phyloP scores from a whole-genome alignment of 768 basidiomycete genomes.

The Boletus rubescentipes region DNA sequence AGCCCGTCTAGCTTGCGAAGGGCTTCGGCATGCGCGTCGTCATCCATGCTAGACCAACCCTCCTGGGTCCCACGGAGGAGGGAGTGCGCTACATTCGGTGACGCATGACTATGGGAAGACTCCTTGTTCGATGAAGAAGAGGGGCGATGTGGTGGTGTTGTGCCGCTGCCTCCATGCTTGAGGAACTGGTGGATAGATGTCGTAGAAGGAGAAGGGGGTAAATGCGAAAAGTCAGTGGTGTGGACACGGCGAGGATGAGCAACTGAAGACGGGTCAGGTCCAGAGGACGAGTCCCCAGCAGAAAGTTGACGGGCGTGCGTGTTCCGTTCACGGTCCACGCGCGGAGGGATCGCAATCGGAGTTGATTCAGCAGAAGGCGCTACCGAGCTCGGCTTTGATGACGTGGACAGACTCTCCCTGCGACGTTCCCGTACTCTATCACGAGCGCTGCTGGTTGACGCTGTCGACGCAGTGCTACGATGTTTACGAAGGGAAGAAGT shows the following conservation, averaged over 20 bases:
- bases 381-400: slow-evolving; percentile 31
- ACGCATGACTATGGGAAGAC: slow-evolving; percentile 41
- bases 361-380: slow-evolving; percentile 17
- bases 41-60: slow-evolving; percentile 86
- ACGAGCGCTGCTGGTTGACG: slow-evolving; percentile 38
- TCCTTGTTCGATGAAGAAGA: slow-evolving; percentile 42
- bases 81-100: slow-evolving; percentile 77
- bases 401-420: slow-evolving; percentile 47
- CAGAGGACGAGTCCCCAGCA: slow-evolving; percentile 65
- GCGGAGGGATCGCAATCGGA: slow-evolving; percentile 24
- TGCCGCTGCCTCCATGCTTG: slow-evolving; percentile 48
- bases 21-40: slow-evolving; percentile 87
- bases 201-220: slow-evolving; percentile 90
- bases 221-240: slow-evolving; percentile 80
- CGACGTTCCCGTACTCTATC: slow-evolving; percentile 53
- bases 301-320: slow-evolving; percentile 68
- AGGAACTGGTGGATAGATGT: slow-evolving; percentile 85
- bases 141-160: slow-evolving; percentile 35
- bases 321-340: slow-evolving; percentile 32
- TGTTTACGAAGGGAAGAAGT: slow-evolving; percentile 56
- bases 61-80: slow-evolving; percentile 84
- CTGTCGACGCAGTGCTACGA: slow-evolving; percentile 63
- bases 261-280: slow-evolving; percentile 44
- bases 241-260: slow-evolving; percentile 58
- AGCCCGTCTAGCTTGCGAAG: slow-evolving; percentile 91